Evolutionary conservation across 257 asterid genomes (phyloP).

Genomic region (Scutellaria barbata): DNA sequence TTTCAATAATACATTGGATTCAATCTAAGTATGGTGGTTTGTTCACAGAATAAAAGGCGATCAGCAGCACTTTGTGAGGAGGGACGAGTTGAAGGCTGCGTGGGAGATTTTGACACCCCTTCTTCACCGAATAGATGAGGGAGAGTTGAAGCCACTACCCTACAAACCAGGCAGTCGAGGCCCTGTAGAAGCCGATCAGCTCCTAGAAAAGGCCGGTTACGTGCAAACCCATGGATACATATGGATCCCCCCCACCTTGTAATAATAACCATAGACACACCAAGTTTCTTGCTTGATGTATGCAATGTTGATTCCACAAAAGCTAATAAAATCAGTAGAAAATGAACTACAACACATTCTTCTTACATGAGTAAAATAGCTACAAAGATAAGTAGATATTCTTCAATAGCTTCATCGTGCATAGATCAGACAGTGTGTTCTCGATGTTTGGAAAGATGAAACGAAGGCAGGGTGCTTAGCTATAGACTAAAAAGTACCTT

Average conservation of each 20-base stretch:
- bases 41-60: constrained; percentile 85
- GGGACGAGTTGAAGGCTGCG: constrained; percentile 98
- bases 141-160: constrained; percentile 70
- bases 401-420: too few species aligned
- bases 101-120: constrained; percentile 98
- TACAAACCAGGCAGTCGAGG: constrained; percentile 93
- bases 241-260: constrained; percentile 90
- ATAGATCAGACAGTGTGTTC: too few species aligned
- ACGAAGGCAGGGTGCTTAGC: constrained; percentile 37
- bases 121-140: constrained; percentile 80
- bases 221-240: constrained; percentile 91
- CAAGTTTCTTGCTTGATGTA: too few species aligned
- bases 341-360: too few species aligned
- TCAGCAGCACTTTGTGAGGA: constrained; percentile 98
- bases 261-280: not conserved
- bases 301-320: too few species aligned
- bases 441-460: not conserved
- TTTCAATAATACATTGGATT: too few species aligned
- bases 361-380: too few species aligned
- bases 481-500: constrained; percentile 45
- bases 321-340: too few species aligned
- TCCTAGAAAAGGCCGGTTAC: constrained; percentile 71
- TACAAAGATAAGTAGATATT: too few species aligned
- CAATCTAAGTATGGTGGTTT: not conserved
- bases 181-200: constrained; percentile 84